Percentiles rank a stretch among this genome's conserved stretches.
These are phyloP conservation scores for Fusarium pininemorale DNA, from an alignment of 2,329 filamentous ascomycete genomes.

Conservation along the genomic window DNA sequence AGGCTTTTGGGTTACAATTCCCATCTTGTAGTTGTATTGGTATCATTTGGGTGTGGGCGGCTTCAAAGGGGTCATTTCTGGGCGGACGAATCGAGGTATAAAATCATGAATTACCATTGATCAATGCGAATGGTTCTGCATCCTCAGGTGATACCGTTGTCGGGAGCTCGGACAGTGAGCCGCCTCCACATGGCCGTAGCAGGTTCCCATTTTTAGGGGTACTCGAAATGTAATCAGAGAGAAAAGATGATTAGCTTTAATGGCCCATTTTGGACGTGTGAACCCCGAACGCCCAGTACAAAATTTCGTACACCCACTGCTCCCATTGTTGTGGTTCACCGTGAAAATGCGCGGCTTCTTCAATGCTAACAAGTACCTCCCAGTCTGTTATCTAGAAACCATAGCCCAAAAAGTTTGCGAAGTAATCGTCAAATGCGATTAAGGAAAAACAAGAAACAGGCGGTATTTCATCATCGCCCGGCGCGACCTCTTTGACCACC, in stretches of 20 bases:
- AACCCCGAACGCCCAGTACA: slow-evolving; percentile 33
- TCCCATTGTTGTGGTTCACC: not conserved
- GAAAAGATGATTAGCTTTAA: not conserved
- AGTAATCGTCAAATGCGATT: not conserved
- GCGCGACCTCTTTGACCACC: slow-evolving; percentile 40
- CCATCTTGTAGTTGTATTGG: slow-evolving; percentile 39
- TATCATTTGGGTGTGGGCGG: slow-evolving; percentile 9
- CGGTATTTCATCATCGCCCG: slow-evolving; percentile 24
- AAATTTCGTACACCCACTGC: not conserved
- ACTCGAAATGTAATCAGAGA: not conserved
- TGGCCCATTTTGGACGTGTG: not conserved
- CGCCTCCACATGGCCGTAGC: not conserved
- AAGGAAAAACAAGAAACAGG: not conserved
- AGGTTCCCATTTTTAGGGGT: not conserved
- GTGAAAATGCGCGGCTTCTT: slow-evolving; percentile 1
- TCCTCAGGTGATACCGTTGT: not conserved
- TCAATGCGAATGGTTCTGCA: not conserved
- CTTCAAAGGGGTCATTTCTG: slow-evolving; percentile 8
- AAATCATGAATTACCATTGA: slow-evolving; percentile 27
- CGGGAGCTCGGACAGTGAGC: not conserved
- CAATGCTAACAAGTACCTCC: slow-evolving; percentile 16
- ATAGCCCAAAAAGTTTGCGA: not conserved
- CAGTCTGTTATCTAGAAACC: not conserved
- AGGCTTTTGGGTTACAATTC: slow-evolving; percentile 32
- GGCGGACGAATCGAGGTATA: slow-evolving; percentile 21